Evolutionary conservation across 108 stramenopile species (phyloP).

Genomic region (Skeletonema tropicum): DNA sequence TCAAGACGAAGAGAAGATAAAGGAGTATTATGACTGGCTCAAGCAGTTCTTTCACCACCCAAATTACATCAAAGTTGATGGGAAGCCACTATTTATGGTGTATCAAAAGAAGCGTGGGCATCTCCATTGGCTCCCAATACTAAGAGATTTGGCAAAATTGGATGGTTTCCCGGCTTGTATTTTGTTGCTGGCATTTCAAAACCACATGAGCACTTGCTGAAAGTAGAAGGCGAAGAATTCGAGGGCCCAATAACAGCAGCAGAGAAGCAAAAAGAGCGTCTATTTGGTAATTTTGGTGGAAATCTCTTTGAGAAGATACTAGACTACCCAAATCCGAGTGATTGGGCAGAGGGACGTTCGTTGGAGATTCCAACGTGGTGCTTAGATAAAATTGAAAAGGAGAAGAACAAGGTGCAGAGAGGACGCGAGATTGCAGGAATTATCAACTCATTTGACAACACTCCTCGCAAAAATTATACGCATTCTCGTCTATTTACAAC

Average conservation of each 20-base stretch:
- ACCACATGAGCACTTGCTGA: constrained; percentile 5
- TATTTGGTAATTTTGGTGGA: neutral
- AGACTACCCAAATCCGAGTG: constrained; percentile 60
- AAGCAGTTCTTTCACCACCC: constrained; percentile 62
- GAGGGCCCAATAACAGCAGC: neutral
- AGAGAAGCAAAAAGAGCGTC: neutral
- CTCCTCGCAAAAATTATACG: constrained; percentile 62
- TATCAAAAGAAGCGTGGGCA: constrained; percentile 33
- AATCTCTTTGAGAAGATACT: neutral
- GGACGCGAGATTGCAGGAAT: constrained; percentile 55
- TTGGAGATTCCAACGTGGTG: constrained; percentile 61
- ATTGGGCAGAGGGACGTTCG: constrained; percentile 22
- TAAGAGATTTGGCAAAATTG: constrained; percentile 47
- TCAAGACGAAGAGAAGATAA: constrained; percentile 27
- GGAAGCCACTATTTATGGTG: constrained; percentile 58
- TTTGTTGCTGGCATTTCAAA: constrained; percentile 41
- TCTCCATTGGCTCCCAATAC: neutral
- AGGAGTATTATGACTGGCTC: constrained; percentile 67
- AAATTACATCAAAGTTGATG: constrained; percentile 59
- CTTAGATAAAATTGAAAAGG: neutral
- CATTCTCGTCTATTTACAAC: constrained; percentile 42
- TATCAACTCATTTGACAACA: constrained; percentile 72
- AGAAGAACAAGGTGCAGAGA: constrained; percentile 8
- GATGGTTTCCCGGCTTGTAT: constrained; percentile 62
- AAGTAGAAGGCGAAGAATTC: neutral